These are phyloP conservation scores for Zalaria sp. DNA, from an alignment of 2,329 filamentous ascomycete species.

Conservation along the genomic window DNA sequence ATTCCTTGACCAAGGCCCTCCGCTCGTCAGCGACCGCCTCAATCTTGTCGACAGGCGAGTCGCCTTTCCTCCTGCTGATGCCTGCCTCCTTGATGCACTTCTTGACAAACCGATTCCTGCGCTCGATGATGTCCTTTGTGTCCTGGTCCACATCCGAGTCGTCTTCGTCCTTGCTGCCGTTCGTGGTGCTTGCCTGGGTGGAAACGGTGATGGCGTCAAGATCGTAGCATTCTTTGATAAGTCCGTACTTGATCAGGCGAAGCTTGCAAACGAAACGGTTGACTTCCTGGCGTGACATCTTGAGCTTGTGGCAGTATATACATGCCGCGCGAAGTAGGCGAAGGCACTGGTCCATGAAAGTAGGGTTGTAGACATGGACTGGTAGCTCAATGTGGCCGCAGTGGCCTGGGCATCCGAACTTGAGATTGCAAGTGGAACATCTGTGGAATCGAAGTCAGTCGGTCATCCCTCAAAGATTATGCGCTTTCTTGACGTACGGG, in stretches of 20 bases:
- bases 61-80: conserved; percentile 26
- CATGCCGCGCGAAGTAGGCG: conserved; percentile 78
- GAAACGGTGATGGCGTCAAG: conserved; percentile 30
- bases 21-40: conserved; percentile 70
- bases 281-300: conserved; percentile 60
- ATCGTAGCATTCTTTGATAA: conserved; percentile 53
- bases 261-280: conserved; percentile 75
- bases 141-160: conserved; percentile 47
- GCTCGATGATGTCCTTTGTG: conserved; percentile 40
- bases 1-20: conserved; percentile 63
- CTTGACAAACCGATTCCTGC: conserved; percentile 56
- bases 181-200: conserved; percentile 8
- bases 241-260: conserved; percentile 68
- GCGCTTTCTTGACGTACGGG: conserved; percentile 44
- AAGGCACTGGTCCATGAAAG: conserved; percentile 85
- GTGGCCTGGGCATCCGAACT: conserved; percentile 78
- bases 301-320: conserved; percentile 78
- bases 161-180: conserved; percentile 40
- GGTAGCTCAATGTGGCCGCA: conserved; percentile 90
- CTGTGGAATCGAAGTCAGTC: conserved; percentile 28
- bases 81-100: conserved; percentile 51
- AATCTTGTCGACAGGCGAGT: conserved; percentile 51
- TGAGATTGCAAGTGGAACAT: conserved; percentile 84
- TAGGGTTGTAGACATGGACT: conserved; percentile 87
- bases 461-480: neutral